Percentiles rank a stretch among this genome's conserved stretches.
Evolutionary conservation across 2,329 filamentous ascomycete genomes (phyloP).

Genomic region (Aspergillus ibericus): DNA sequence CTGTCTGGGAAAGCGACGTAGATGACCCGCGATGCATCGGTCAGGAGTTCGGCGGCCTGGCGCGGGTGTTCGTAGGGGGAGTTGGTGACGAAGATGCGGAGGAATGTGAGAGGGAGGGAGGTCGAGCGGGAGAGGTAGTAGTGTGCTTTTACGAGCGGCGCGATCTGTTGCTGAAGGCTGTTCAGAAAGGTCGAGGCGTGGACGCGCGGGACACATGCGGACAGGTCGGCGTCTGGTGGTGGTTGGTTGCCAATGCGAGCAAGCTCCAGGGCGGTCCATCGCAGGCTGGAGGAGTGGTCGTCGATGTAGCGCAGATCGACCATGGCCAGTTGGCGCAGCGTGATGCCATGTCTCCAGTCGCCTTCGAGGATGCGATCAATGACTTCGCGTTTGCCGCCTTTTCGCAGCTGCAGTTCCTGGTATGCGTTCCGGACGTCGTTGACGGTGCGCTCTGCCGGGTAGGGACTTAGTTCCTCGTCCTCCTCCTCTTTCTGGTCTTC

Average conservation of each 20-base stretch:
- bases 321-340: constrained; percentile 57
- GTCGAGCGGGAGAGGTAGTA: constrained; percentile 75
- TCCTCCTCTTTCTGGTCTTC: constrained; percentile 41
- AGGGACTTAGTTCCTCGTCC: constrained; percentile 63
- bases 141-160: constrained; percentile 79
- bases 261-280: constrained; percentile 57
- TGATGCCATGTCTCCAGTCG: constrained; percentile 58
- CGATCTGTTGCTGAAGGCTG: constrained; percentile 70
- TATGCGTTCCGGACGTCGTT: constrained; percentile 68
- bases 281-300: constrained; percentile 52
- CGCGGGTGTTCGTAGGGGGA: constrained; percentile 69
- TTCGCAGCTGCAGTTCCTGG: constrained; percentile 56
- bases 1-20: constrained; percentile 82
- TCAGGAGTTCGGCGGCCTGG: constrained; percentile 39
- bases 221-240: constrained; percentile 29
- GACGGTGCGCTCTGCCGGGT: constrained; percentile 65
- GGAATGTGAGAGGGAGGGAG: constrained; percentile 63
- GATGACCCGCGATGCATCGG: constrained; percentile 68
- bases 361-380: constrained; percentile 58
- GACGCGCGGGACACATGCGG: constrained; percentile 62
- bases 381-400: constrained; percentile 55
- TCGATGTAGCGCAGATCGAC: constrained; percentile 56
- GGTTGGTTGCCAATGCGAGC: constrained; percentile 25
- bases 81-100: constrained; percentile 78
- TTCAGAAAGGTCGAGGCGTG: constrained; percentile 78